Percentiles rank a stretch among this genome's conserved stretches.
These are phyloP conservation scores for Rhodotorula sp. DNA, from an alignment of 1,284 basidiomycete genomes.

Conservation along the genomic window DNA sequence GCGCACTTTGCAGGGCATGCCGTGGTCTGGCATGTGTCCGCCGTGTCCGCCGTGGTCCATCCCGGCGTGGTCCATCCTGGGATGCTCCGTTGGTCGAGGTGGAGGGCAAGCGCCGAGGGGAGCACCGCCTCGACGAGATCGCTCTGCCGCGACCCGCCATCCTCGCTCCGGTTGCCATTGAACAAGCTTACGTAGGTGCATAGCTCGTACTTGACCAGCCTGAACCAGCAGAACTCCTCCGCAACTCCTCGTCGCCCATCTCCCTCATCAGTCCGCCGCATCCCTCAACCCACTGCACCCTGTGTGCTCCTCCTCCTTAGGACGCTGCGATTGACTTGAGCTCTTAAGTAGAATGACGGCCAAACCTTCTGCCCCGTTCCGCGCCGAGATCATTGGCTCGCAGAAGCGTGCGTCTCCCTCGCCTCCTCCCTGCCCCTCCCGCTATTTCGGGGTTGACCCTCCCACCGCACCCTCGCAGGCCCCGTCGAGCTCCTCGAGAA, in stretches of 20 bases:
- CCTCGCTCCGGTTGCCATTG: too few species aligned
- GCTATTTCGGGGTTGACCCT: not conserved
- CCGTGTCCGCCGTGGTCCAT: constrained; percentile 17
- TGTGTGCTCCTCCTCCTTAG: not conserved
- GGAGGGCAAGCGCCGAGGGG: not conserved
- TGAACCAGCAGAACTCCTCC: too few species aligned
- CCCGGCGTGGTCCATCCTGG: not conserved
- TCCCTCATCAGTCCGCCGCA: not conserved
- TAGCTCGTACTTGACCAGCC: too few species aligned
- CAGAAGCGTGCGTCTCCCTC: constrained; percentile 44
- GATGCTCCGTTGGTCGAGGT: not conserved
- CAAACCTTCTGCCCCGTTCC: constrained; percentile 44
- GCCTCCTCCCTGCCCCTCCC: too few species aligned
- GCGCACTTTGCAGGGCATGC: constrained; percentile 24
- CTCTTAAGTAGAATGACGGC: not conserved
- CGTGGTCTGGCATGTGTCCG: not conserved
- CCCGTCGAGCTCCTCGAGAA: constrained; percentile 48
- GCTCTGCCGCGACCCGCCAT: not conserved
- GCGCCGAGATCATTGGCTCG: constrained; percentile 51
- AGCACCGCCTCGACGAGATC: not conserved
- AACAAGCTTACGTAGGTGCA: too few species aligned
- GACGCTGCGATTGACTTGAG: not conserved
- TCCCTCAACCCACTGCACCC: not conserved
- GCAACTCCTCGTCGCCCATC: not conserved
- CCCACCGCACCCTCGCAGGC: constrained; percentile 5